Evolutionary conservation across 352 stramenopile genomes (phyloP).

Genomic region (Aphanomyces stellatus): DNA sequence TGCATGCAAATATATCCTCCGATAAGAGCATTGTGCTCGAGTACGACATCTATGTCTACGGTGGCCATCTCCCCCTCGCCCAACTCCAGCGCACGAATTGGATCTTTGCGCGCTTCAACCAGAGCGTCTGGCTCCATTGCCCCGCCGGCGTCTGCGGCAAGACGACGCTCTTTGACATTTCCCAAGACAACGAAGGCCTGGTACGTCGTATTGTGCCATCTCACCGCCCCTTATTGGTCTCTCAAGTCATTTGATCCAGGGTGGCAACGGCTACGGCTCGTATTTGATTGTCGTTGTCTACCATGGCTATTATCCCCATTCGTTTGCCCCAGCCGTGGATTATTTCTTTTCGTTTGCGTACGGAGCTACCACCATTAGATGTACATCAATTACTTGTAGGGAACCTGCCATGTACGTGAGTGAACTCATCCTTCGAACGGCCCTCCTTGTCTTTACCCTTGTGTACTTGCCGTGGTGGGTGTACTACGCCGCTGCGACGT

Average conservation of each 20-base stretch:
- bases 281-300: constrained; percentile 58
- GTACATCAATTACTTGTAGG: constrained; percentile 28
- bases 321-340: constrained; percentile 46
- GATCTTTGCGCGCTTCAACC: constrained; percentile 54
- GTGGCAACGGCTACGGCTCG: constrained; percentile 46
- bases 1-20: constrained; percentile 34
- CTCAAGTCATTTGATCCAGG: constrained; percentile 25
- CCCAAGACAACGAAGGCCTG: constrained; percentile 49
- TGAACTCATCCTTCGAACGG: constrained; percentile 51
- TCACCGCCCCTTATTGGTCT: neutral
- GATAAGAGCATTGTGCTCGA: constrained; percentile 50
- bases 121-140: constrained; percentile 71
- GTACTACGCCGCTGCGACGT: constrained; percentile 42
- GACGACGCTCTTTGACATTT: constrained; percentile 57
- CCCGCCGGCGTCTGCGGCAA: constrained; percentile 35
- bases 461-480: constrained; percentile 63
- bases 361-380: constrained; percentile 18
- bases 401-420: constrained; percentile 59
- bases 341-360: constrained; percentile 82
- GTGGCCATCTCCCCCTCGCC: constrained; percentile 35
- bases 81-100: constrained; percentile 34
- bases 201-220: constrained; percentile 28
- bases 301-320: constrained; percentile 65
- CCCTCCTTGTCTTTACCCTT: constrained; percentile 51
- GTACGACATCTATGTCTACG: constrained; percentile 65